Percentiles rank a stretch among this genome's conserved stretches.
These are phyloP conservation scores for Laetiporus sulphureus DNA, from an alignment of 1,284 basidiomycete species.

Conservation along the genomic window DNA sequence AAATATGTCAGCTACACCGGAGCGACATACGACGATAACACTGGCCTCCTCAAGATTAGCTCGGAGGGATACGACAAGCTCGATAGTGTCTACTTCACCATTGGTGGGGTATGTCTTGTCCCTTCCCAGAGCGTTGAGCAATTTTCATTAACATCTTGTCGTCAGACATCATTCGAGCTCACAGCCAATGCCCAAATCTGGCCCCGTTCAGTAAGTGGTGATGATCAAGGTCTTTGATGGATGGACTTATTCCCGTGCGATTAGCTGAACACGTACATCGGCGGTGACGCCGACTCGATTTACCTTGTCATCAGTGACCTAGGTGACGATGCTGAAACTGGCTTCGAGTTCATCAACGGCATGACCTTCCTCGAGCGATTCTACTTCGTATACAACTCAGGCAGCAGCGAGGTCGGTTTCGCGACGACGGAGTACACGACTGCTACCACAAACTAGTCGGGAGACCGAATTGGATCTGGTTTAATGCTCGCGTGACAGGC, in stretches of 20 bases:
- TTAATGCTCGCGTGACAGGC: too few species aligned
- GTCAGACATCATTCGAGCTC: conserved; percentile 18
- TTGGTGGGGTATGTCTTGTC: conserved; percentile 28
- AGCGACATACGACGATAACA: conserved; percentile 23
- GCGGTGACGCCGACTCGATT: conserved; percentile 17
- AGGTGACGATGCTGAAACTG: conserved; percentile 15
- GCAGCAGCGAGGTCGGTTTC: conserved; percentile 36
- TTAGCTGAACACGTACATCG: conserved; percentile 25
- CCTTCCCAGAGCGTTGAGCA: not conserved
- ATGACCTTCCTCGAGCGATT: conserved; percentile 22
- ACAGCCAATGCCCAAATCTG: conserved; percentile 22
- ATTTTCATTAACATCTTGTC: not conserved
- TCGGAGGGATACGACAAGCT: conserved; percentile 31
- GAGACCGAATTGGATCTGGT: too few species aligned
- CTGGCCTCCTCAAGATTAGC: conserved; percentile 35
- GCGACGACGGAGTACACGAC: conserved; percentile 35
- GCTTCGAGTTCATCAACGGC: conserved; percentile 25
- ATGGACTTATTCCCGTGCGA: not conserved
- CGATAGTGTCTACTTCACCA: conserved; percentile 35
- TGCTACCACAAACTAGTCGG: conserved; percentile 31
- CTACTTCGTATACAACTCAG: conserved; percentile 18
- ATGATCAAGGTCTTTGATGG: not conserved
- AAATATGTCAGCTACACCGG: conserved; percentile 8
- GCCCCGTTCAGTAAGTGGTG: conserved; percentile 17
- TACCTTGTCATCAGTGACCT: conserved; percentile 25